These are phyloP conservation scores for Myxozyma monticola DNA, from an alignment of 805 yeast species.

Conservation along the genomic window DNA sequence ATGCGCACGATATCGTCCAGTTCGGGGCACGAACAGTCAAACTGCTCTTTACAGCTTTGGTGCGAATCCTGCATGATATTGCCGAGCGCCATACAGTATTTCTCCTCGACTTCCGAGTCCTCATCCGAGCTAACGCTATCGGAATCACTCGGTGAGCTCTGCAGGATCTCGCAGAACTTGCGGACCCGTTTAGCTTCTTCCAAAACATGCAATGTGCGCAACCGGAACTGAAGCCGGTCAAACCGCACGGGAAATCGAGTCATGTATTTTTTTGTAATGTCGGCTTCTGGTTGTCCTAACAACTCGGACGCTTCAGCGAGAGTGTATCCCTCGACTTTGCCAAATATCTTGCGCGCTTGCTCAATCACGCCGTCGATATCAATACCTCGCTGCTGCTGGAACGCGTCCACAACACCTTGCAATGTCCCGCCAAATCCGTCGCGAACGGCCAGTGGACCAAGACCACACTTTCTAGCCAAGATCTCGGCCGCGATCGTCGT, in stretches of 20 bases:
- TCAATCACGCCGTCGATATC: constrained; percentile 42
- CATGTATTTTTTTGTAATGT: constrained; percentile 50
- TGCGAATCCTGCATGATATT: constrained; percentile 61
- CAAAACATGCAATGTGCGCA: constrained; percentile 63
- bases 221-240: constrained; percentile 54
- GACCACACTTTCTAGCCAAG: constrained; percentile 51
- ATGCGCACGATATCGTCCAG: constrained; percentile 55
- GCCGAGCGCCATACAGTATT: constrained; percentile 51
- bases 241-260: constrained; percentile 58
- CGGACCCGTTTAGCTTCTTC: constrained; percentile 62
- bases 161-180: constrained; percentile 48
- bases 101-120: constrained; percentile 2
- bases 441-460: constrained; percentile 49
- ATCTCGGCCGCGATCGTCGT: constrained; percentile 66
- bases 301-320: constrained; percentile 49
- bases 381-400: constrained; percentile 50
- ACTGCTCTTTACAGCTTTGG: constrained; percentile 48
- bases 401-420: constrained; percentile 61
- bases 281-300: constrained; percentile 46
- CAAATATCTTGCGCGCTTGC: constrained; percentile 46
- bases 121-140: too few relatives aligned
- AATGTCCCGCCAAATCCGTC: constrained; percentile 54
- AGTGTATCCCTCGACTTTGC: constrained; percentile 50
- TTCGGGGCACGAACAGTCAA: constrained; percentile 58
- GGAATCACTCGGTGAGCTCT: constrained; percentile 28